A percentile compares a stretch with the other conserved stretches of the same genome.
phyloP scores from a whole-genome alignment of 179 eudicot species.

The Patellifolia procumbens region DNA sequence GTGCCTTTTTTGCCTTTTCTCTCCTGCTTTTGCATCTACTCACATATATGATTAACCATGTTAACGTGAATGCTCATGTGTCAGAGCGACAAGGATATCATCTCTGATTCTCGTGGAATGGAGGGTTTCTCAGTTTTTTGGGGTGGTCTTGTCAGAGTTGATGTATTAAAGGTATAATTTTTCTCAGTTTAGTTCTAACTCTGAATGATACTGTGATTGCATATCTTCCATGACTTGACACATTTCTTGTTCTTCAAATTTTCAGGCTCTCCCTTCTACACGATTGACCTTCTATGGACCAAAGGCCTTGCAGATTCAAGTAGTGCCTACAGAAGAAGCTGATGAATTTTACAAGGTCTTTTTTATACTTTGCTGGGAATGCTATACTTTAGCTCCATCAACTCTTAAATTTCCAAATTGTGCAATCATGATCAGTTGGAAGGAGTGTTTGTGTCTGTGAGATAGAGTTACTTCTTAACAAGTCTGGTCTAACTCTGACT shows the following conservation, averaged over 20 bases:
- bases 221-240: background rate
- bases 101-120: slow-evolving; percentile 52
- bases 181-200: slow-evolving; percentile 1
- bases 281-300: slow-evolving; percentile 88
- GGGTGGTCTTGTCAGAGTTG: slow-evolving; percentile 96
- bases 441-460: background rate
- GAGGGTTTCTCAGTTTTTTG: slow-evolving; percentile 85
- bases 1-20: background rate
- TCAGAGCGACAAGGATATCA: slow-evolving; percentile 35
- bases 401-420: background rate
- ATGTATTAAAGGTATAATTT: slow-evolving; percentile 59
- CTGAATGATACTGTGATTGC: background rate
- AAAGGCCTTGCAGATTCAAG: slow-evolving; percentile 72
- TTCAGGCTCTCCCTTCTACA: slow-evolving; percentile 71
- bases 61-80: slow-evolving; percentile 34
- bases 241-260: background rate
- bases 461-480: background rate
- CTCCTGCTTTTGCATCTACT: slow-evolving; percentile 4
- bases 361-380: background rate
- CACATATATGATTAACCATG: slow-evolving; percentile 6
- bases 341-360: slow-evolving; percentile 82
- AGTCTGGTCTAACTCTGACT: background rate
- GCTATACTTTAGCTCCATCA: background rate
- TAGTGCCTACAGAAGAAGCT: slow-evolving; percentile 68
- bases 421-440: background rate